Percentiles rank a stretch among this genome's conserved stretches.
Conservation (phyloP, 306 rosid species). For the Ormosia emarginata region DNA sequence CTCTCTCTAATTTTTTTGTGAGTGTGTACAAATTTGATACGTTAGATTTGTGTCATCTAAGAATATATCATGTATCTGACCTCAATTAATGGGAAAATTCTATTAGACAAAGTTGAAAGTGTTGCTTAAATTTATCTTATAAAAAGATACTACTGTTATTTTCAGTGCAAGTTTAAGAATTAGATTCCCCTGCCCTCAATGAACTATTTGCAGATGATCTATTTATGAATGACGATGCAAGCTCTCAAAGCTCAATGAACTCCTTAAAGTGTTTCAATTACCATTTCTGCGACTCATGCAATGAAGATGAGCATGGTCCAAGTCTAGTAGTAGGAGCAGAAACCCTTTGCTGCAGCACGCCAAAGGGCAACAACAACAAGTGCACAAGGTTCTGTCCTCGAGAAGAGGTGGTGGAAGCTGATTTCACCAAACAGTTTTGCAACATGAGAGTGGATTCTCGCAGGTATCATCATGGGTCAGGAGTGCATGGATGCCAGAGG, state of each 20-base stretch:
- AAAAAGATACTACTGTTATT: neutral
- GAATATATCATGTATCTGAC: too few species aligned
- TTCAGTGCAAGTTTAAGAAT: neutral
- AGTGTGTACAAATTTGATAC: too few species aligned
- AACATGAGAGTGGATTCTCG: conserved; percentile 20
- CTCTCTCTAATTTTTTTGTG: too few species aligned
- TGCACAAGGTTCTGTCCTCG: conserved; percentile 69
- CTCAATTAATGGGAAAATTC: too few species aligned
- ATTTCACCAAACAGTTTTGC: conserved; percentile 22
- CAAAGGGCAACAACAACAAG: conserved; percentile 37
- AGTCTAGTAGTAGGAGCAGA: conserved; percentile 23
- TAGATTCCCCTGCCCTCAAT: neutral
- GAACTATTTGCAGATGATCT: conserved; percentile 43
- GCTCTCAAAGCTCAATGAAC: conserved; percentile 61
- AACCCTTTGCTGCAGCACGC: neutral
- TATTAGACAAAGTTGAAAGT: neutral
- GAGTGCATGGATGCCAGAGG: neutral
- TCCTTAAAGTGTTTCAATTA: conserved; percentile 53
- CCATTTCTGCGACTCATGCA: conserved; percentile 38
- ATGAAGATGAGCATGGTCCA: conserved; percentile 44
- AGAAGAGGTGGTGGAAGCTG: conserved; percentile 18
- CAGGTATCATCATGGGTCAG: neutral
- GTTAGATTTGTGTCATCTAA: too few species aligned
- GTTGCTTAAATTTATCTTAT: neutral
- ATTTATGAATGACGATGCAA: conserved; percentile 52